A percentile compares a stretch with the other conserved stretches of the same genome.
Evolutionary conservation across 805 yeast genomes (phyloP).

Genomic region (Wickerhamomyces hampshirensis): DNA sequence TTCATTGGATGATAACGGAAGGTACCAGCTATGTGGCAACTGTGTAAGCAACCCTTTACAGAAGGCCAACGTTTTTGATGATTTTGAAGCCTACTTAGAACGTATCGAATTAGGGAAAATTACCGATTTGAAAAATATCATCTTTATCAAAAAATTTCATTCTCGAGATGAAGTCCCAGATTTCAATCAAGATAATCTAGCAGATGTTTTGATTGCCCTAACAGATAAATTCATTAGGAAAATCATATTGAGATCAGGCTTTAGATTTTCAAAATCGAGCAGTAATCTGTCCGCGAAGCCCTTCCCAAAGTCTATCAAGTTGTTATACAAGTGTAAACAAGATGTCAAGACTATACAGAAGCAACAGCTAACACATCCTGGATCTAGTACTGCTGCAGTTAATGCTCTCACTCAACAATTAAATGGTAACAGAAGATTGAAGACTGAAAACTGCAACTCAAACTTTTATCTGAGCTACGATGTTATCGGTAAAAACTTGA

Average conservation of each 20-base stretch:
- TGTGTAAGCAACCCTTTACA: constrained; percentile 24
- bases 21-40: constrained; percentile 23
- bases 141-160: constrained; percentile 17
- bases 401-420: constrained; percentile 4
- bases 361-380: constrained; percentile 3
- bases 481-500: constrained; percentile 15
- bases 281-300: constrained; percentile 20
- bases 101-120: constrained; percentile 14
- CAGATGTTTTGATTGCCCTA: constrained; percentile 11
- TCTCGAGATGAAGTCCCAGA: constrained; percentile 14
- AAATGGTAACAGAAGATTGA: constrained; percentile 12
- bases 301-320: constrained; percentile 21
- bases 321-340: constrained; percentile 23
- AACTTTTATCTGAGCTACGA: constrained; percentile 23
- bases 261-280: constrained; percentile 20
- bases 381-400: constrained; percentile 5
- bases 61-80: constrained; percentile 20
- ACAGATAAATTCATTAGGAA: constrained; percentile 13
- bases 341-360: constrained; percentile 22
- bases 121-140: constrained; percentile 17
- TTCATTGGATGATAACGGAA: constrained; percentile 23
- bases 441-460: constrained; percentile 23
- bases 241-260: constrained; percentile 20
- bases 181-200: constrained; percentile 15
- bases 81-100: constrained; percentile 16